Evolutionary conservation across 805 yeast genomes (phyloP).

Genomic region (Ogataea sp.): DNA sequence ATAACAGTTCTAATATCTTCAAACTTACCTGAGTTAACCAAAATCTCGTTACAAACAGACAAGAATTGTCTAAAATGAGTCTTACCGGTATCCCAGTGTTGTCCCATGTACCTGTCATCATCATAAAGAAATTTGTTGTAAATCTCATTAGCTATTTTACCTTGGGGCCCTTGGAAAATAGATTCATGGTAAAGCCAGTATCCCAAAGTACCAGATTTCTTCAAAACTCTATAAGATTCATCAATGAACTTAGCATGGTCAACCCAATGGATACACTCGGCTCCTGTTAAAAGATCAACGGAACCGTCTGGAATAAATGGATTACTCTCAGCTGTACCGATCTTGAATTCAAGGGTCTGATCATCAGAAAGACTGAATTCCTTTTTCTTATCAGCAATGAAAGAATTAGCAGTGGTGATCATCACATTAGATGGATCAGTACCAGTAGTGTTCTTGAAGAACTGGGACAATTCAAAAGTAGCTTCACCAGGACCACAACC

Average conservation of each 20-base stretch:
- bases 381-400: constrained; percentile 5
- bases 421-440: constrained; percentile 39
- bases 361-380: constrained; percentile 14
- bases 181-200: constrained; percentile 75
- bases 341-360: constrained; percentile 11
- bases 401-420: constrained; percentile 34
- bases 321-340: constrained; percentile 21
- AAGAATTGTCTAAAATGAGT: constrained; percentile 37
- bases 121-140: constrained; percentile 35
- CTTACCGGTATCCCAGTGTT: constrained; percentile 86
- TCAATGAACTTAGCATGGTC: constrained; percentile 43
- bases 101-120: constrained; percentile 42
- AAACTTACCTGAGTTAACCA: constrained; percentile 28
- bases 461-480: constrained; percentile 32
- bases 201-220: constrained; percentile 45
- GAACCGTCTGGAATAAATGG: constrained; percentile 18
- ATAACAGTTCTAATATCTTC: constrained; percentile 23
- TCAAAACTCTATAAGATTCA: constrained; percentile 34
- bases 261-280: constrained; percentile 80
- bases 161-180: constrained; percentile 28
- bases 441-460: constrained; percentile 28
- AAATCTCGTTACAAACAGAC: constrained; percentile 28
- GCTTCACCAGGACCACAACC: constrained; percentile 54
- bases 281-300: constrained; percentile 62
- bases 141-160: constrained; percentile 46